These are phyloP conservation scores for Aspergillus fructus DNA, from an alignment of 2,329 filamentous ascomycete species.

Conservation along the genomic window DNA sequence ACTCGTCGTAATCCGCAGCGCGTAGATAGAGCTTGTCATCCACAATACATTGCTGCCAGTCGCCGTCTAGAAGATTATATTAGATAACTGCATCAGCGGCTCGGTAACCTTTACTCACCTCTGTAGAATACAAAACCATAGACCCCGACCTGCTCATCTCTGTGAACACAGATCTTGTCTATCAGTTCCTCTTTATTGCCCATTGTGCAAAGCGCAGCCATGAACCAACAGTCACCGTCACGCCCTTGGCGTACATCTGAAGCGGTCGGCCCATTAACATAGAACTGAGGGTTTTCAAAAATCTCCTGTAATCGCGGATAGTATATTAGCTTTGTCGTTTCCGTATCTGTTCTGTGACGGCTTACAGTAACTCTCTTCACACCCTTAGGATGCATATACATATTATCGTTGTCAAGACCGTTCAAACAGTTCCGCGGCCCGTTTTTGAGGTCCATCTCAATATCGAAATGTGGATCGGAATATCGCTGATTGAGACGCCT, in stretches of 20 bases:
- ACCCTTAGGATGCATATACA: conserved; percentile 62
- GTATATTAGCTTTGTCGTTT: background rate
- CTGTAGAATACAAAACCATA: conserved; percentile 85
- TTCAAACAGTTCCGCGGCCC: conserved; percentile 53
- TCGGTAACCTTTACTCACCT: conserved; percentile 37
- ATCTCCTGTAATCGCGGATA: conserved; percentile 58
- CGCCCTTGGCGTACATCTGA: conserved; percentile 77
- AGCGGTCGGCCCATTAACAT: conserved; percentile 71
- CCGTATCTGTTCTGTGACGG: conserved; percentile 14
- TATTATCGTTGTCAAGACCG: conserved; percentile 44
- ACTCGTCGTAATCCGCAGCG: conserved; percentile 78
- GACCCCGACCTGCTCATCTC: conserved; percentile 71
- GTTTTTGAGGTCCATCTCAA: conserved; percentile 72
- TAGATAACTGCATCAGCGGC: no score
- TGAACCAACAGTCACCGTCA: conserved; percentile 82
- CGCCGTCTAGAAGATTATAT: conserved; percentile 59
- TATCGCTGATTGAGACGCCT: conserved; percentile 81
- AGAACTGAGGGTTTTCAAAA: conserved; percentile 75
- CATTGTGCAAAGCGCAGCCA: conserved; percentile 76
- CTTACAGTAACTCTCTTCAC: conserved; percentile 67
- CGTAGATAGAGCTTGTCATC: conserved; percentile 88
- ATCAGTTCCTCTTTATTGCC: conserved; percentile 72
- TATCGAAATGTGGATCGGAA: conserved; percentile 80
- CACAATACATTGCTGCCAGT: conserved; percentile 89
- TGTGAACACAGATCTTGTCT: conserved; percentile 70